Evolutionary conservation across 2,329 filamentous ascomycete genomes (phyloP).

Genomic region (Calonectria pteridis): DNA sequence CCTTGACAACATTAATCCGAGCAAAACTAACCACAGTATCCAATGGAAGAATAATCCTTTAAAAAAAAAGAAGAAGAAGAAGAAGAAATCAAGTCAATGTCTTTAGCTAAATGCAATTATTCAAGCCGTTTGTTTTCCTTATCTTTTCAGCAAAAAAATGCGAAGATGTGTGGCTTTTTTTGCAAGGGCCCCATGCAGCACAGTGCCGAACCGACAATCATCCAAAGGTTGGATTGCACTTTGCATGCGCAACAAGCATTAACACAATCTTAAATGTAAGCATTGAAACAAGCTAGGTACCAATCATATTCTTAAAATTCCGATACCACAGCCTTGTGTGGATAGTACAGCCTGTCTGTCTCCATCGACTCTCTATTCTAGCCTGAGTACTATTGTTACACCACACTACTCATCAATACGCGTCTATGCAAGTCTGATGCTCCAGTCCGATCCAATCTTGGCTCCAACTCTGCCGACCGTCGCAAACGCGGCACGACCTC

Average conservation of each 20-base stretch:
- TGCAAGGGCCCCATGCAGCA: neutral
- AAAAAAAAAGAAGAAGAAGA: no score
- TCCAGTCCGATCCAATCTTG: conserved; percentile 68
- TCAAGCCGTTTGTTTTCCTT: neutral
- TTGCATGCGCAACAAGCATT: neutral
- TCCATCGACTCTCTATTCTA: conserved; percentile 35
- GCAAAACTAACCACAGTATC: neutral
- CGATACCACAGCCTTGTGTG: conserved; percentile 10
- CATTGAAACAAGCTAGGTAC: neutral
- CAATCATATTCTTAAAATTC: neutral
- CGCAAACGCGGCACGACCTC: conserved; percentile 64
- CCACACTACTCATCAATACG: conserved; percentile 14
- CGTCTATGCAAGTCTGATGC: conserved; percentile 50
- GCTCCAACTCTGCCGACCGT: conserved; percentile 65
- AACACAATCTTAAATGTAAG: neutral
- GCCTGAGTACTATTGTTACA: conserved; percentile 24
- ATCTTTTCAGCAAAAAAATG: neutral
- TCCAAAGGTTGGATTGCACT: neutral
- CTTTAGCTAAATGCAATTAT: neutral
- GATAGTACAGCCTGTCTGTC: conserved; percentile 26
- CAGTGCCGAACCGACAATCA: neutral
- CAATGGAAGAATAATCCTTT: neutral
- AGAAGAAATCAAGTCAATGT: neutral
- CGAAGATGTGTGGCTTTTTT: neutral
- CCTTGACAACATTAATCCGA: no score